Percentiles rank a stretch among this genome's conserved stretches.
Evolutionary conservation across 352 stramenopile genomes (phyloP).

Genomic region (Phytopythium delawarense): DNA sequence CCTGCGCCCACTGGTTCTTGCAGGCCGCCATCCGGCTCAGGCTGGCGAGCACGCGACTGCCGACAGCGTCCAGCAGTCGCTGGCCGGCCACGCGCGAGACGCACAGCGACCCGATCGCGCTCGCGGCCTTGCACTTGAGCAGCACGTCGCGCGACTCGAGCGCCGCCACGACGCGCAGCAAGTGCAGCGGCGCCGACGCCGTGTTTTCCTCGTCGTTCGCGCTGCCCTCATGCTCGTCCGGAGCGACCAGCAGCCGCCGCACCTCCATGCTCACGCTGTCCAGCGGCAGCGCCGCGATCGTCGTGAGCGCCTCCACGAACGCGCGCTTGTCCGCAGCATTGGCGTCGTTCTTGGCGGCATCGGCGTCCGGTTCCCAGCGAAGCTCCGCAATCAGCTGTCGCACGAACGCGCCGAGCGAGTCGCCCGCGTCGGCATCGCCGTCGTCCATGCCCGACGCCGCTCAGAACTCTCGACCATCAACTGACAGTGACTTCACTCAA

Average conservation of each 20-base stretch:
- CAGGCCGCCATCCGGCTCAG: slow-evolving; percentile 56
- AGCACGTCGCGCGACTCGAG: slow-evolving; percentile 57
- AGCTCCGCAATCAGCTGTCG: slow-evolving; percentile 16
- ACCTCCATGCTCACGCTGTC: slow-evolving; percentile 75
- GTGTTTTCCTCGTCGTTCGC: background rate
- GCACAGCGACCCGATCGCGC: slow-evolving; percentile 64
- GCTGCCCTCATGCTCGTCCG: background rate
- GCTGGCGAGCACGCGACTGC: slow-evolving; percentile 25
- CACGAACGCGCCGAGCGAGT: slow-evolving; percentile 12
- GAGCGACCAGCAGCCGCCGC: slow-evolving; percentile 46
- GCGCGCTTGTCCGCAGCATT: slow-evolving; percentile 29
- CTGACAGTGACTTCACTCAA: too few species aligned
- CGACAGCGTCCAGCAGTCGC: slow-evolving; percentile 44
- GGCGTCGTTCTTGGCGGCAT: slow-evolving; percentile 16
- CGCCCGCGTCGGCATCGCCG: slow-evolving; percentile 2
- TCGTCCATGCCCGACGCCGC: background rate
- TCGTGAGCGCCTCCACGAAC: slow-evolving; percentile 69
- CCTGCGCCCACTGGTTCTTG: slow-evolving; percentile 73
- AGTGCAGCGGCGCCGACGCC: background rate
- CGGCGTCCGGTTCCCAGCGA: slow-evolving; percentile 29
- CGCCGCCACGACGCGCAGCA: slow-evolving; percentile 10
- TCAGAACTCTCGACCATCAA: background rate
- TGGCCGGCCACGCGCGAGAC: slow-evolving; percentile 71
- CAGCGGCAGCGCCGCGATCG: slow-evolving; percentile 60
- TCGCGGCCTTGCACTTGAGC: slow-evolving; percentile 79